These are phyloP conservation scores for Phlebopus sp. DNA, from an alignment of 1,284 basidiomycete genomes.

Conservation along the genomic window DNA sequence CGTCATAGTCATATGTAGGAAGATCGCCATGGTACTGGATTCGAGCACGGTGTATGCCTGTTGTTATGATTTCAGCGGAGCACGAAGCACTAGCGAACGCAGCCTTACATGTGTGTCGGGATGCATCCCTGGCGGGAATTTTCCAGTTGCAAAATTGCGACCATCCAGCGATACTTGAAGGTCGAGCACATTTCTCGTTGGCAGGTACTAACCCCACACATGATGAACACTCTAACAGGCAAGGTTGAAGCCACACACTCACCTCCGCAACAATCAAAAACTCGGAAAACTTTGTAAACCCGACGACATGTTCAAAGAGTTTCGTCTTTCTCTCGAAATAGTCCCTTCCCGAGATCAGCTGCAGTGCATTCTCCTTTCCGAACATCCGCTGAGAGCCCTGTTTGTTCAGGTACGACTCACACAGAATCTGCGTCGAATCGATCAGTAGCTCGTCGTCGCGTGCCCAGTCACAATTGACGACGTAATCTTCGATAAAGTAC, in stretches of 20 bases:
- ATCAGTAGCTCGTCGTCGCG: conserved; percentile 74
- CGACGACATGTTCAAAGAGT: conserved; percentile 86
- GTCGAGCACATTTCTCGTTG: conserved; percentile 59
- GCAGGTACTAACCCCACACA: conserved; percentile 49
- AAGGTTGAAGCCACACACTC: conserved; percentile 18
- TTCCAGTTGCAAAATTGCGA: conserved; percentile 75
- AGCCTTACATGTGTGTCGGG: conserved; percentile 78
- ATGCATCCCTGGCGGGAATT: conserved; percentile 88
- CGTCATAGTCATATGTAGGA: conserved; percentile 94
- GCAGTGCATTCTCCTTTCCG: conserved; percentile 62
- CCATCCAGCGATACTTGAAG: conserved; percentile 94
- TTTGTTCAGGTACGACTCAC: conserved; percentile 87
- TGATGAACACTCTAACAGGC: conserved; percentile 1
- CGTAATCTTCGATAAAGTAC: conserved; percentile 81
- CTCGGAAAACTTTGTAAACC: conserved; percentile 96
- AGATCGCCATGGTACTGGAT: conserved; percentile 89
- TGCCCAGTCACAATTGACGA: conserved; percentile 91
- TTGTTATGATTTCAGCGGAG: neutral
- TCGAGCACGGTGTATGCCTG: conserved; percentile 94
- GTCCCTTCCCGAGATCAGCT: conserved; percentile 77
- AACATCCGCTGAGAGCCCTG: conserved; percentile 72
- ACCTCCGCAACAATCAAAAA: conserved; percentile 94
- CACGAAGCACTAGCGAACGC: neutral
- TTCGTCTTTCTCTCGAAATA: conserved; percentile 74
- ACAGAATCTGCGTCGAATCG: conserved; percentile 86